Percentiles rank a stretch among this genome's conserved stretches.
Conservation (phyloP, 345 rosid species). For the Excoecaria cochinchinensis region DNA sequence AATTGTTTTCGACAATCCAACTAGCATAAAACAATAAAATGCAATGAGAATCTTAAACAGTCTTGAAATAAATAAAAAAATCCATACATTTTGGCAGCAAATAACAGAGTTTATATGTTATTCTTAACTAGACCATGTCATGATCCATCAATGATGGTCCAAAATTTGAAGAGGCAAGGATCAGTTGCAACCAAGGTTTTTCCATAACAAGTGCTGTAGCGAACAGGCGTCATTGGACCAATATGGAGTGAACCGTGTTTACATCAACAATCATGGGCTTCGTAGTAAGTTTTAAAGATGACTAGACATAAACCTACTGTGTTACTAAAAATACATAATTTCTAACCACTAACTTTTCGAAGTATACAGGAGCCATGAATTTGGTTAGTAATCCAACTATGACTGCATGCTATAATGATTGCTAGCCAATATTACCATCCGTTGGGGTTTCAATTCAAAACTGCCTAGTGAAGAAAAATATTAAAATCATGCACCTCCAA, state of each 20-base stretch:
- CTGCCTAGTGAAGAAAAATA: too few relatives aligned
- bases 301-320: not conserved
- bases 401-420: too few relatives aligned
- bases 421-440: too few relatives aligned
- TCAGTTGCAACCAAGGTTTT: not conserved
- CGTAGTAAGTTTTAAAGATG: not conserved
- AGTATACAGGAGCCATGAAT: too few relatives aligned
- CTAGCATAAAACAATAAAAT: not conserved
- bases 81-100: too few relatives aligned
- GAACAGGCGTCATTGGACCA: not conserved
- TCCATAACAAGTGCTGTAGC: not conserved
- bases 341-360: not conserved
- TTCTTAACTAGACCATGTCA: not conserved
- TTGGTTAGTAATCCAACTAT: too few relatives aligned
- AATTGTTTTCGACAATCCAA: not conserved
- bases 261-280: not conserved
- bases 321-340: not conserved
- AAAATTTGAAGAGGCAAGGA: slow-evolving; percentile 2
- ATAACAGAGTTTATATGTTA: not conserved
- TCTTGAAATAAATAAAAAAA: too few relatives aligned
- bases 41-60: not conserved
- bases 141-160: not conserved
- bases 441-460: too few relatives aligned
- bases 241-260: not conserved
- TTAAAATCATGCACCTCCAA: too few relatives aligned